These are phyloP conservation scores for Cytospora paraplurivora DNA, from an alignment of 2,329 filamentous ascomycete species.

Conservation along the genomic window DNA sequence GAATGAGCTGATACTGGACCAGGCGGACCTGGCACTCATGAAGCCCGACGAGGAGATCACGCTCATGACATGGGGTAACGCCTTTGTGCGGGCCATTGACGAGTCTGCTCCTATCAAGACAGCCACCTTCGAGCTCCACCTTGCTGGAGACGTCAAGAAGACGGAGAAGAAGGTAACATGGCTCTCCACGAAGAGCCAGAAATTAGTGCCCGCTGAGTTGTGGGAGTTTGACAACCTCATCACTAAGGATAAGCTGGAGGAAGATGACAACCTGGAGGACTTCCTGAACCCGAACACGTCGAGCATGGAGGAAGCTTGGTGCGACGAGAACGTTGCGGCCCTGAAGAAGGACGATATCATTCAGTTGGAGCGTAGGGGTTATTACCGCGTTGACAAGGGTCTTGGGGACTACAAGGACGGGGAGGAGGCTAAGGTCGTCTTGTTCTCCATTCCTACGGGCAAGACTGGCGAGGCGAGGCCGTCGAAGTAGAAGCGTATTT, in stretches of 20 bases:
- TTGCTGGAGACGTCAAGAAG: slow-evolving; percentile 90
- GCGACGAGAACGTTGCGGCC: slow-evolving; percentile 76
- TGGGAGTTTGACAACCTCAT: slow-evolving; percentile 96
- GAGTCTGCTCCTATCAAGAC: slow-evolving; percentile 62
- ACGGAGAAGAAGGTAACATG: slow-evolving; percentile 97
- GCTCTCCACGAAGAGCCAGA: slow-evolving; percentile 75
- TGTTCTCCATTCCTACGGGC: slow-evolving; percentile 62
- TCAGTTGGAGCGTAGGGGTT: slow-evolving; percentile 92
- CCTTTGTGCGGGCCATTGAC: slow-evolving; percentile 71
- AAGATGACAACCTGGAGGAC: slow-evolving; percentile 83
- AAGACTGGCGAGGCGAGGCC: slow-evolving; percentile 38
- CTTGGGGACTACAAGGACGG: slow-evolving; percentile 53
- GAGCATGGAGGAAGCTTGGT: slow-evolving; percentile 71
- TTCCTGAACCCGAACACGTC: slow-evolving; percentile 78
- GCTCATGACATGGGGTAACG: slow-evolving; percentile 95
- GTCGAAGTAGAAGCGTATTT: slow-evolving; percentile 10
- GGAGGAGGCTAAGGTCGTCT: slow-evolving; percentile 54
- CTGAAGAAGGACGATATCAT: slow-evolving; percentile 89
- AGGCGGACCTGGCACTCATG: slow-evolving; percentile 81
- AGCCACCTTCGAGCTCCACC: slow-evolving; percentile 82
- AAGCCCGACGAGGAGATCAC: slow-evolving; percentile 88
- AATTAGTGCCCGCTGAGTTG: slow-evolving; percentile 78
- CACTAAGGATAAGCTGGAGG: slow-evolving; percentile 90
- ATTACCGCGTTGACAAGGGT: slow-evolving; percentile 79
- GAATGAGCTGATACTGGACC: slow-evolving; percentile 76